Conservation (phyloP, 768 basidiomycete species). For the Boletus reticulatus region DNA sequence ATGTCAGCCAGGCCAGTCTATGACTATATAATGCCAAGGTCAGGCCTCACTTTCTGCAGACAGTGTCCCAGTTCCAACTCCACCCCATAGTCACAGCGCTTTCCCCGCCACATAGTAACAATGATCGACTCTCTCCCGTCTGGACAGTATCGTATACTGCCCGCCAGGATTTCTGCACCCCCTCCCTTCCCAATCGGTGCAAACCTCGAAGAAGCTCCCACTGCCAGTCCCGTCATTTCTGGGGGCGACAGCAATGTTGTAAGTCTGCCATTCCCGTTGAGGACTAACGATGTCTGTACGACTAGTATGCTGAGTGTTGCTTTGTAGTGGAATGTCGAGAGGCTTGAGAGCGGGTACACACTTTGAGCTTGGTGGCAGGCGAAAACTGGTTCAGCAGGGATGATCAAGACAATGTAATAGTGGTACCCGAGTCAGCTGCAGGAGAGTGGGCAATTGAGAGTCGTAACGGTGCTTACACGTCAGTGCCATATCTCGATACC, state of each 20-base stretch:
- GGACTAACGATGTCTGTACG: not conserved
- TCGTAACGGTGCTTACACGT: not conserved
- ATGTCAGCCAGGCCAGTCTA: not conserved
- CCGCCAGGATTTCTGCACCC: not conserved
- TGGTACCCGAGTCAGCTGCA: not conserved
- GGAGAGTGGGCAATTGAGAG: not conserved
- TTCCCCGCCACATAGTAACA: not conserved
- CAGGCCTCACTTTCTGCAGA: not conserved
- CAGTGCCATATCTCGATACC: not conserved
- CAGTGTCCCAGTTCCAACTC: not conserved
- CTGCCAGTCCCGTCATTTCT: not conserved
- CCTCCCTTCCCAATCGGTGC: not conserved
- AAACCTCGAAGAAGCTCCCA: not conserved
- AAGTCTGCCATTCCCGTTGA: not conserved
- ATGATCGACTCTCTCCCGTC: not conserved
- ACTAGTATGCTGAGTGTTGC: not conserved
- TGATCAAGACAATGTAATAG: not conserved
- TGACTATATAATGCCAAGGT: not conserved
- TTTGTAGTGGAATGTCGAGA: not conserved
- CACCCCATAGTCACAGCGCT: not conserved
- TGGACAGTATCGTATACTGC: not conserved
- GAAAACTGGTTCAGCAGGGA: not conserved
- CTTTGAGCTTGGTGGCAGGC: not conserved
- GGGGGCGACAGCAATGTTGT: not conserved
- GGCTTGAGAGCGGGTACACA: not conserved